Conservation (phyloP, 202 grass and related monocot genomes). For the Bolboschoenoplectus hybrid region DNA sequence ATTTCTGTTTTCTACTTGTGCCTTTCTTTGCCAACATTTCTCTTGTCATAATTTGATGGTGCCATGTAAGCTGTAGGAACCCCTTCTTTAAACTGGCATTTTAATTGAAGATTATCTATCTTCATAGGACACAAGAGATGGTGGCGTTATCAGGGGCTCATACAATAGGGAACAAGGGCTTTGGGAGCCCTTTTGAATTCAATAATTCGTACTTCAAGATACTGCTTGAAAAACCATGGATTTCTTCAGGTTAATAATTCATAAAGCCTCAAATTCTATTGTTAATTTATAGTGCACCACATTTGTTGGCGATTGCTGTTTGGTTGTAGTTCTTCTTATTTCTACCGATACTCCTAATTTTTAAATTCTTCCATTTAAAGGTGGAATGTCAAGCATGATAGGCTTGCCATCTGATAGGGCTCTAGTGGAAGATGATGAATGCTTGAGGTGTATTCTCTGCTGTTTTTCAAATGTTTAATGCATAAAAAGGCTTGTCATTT, state of each 20-base stretch:
- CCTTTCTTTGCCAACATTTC: neutral
- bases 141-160: slow-evolving; percentile 86
- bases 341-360: neutral
- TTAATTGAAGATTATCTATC: neutral
- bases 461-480: neutral
- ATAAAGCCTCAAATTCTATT: neutral
- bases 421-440: slow-evolving; percentile 79
- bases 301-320: neutral
- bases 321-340: slow-evolving; percentile 16
- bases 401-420: slow-evolving; percentile 79
- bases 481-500: neutral
- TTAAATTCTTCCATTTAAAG: slow-evolving; percentile 46
- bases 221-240: slow-evolving; percentile 78
- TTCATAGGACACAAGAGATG: slow-evolving; percentile 66
- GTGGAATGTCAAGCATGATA: slow-evolving; percentile 76
- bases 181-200: slow-evolving; percentile 67
- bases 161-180: slow-evolving; percentile 91
- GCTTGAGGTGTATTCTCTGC: slow-evolving; percentile 63
- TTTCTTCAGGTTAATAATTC: slow-evolving; percentile 57
- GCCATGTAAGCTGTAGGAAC: neutral
- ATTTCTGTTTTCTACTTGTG: neutral
- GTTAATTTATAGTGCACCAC: neutral
- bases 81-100: neutral
- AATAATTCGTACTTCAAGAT: slow-evolving; percentile 84
- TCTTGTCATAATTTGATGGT: neutral